Base-by-base conservation (phyloP, 768 basidiomycete species). In the Trametes cubensis region DNA sequence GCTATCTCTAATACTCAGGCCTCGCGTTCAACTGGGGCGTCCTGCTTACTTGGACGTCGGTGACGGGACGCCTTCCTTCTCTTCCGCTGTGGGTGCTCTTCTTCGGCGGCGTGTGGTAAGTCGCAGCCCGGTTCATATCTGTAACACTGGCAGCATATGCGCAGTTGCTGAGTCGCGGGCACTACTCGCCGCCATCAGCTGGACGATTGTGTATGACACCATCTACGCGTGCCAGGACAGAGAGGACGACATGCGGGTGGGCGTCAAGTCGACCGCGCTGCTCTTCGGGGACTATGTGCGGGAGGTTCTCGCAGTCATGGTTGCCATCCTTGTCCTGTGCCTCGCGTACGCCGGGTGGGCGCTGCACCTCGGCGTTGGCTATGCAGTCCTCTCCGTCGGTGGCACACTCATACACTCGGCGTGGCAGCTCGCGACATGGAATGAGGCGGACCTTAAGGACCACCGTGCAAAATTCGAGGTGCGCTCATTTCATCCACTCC, bases 151-250 rank as follows among this genome's bases (percentile, higher is more conserved):
- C n/a, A n/a, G n/a, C n/a, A n/a, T n/a, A n/a, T n/a, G n/a, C n/a
- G n/a, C n/a, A n/a, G n/a, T n/a, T n/a, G n/a, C n/a, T n/a, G n/a
- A n/a, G n/a, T n/a, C n/a, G n/a, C n/a, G n/a, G n/a, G n/a, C n/a
- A n/a, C n/a, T n/a, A n/a, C n/a, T n/a, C n/a, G n/a, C n/a, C n/a
- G n/a, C 44, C 21, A 17, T 39, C 51, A 74, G 77, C 45, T 83
- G 80, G 78, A 77, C 79, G 38, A 75, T 82, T 52, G 71, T 78
- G 38, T 82, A 81, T 70, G 81, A 90, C 71, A 87, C 87, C 8
- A 85, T 89, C 62, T 92, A 93, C 70, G 90, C 88, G 18, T 90
- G 88, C 71, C 84, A 91, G 77, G 91, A 93, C 72, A 86, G 87
- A 58, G 73, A 79, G 58, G 91, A 92, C 75, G 90, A 92, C 72